Evolutionary conservation across 345 rosid species (phyloP).

Genomic region (Punica granatum): DNA sequence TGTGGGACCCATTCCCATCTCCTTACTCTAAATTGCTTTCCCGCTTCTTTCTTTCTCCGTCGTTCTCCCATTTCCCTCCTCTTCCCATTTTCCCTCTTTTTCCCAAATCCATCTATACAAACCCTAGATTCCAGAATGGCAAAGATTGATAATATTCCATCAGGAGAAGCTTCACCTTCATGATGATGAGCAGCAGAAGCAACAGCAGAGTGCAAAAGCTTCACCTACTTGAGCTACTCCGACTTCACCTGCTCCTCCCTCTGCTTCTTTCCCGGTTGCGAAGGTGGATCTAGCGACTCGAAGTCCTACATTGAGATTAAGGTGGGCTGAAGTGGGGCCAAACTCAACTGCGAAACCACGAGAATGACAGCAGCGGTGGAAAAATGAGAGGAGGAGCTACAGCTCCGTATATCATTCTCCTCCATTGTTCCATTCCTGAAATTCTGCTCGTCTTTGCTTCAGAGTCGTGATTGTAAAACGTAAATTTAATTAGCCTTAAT

Average conservation of each 20-base stretch:
- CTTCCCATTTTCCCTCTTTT: no score
- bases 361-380: neutral
- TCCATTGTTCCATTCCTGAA: conserved; percentile 12
- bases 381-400: neutral
- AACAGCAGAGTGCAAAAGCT: conserved; percentile 18
- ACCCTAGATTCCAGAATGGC: no score
- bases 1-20: no score
- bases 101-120: no score
- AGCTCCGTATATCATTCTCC: conserved; percentile 29
- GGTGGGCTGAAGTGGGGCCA: conserved; percentile 12
- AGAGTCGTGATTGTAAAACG: no score
- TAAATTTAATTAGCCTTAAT: no score
- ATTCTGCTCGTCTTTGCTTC: neutral
- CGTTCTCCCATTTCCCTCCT: no score
- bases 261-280: conserved; percentile 13
- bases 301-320: conserved; percentile 35
- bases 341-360: no score
- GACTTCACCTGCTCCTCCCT: conserved; percentile 13
- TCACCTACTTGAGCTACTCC: conserved; percentile 16
- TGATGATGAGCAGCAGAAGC: conserved; percentile 1
- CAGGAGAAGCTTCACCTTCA: no score
- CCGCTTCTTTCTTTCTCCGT: no score
- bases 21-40: no score
- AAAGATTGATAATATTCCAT: no score
- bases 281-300: conserved; percentile 7